phyloP scores from a whole-genome alignment of 2,329 filamentous ascomycete genomes.

The Pyricularia pennisetigena region DNA sequence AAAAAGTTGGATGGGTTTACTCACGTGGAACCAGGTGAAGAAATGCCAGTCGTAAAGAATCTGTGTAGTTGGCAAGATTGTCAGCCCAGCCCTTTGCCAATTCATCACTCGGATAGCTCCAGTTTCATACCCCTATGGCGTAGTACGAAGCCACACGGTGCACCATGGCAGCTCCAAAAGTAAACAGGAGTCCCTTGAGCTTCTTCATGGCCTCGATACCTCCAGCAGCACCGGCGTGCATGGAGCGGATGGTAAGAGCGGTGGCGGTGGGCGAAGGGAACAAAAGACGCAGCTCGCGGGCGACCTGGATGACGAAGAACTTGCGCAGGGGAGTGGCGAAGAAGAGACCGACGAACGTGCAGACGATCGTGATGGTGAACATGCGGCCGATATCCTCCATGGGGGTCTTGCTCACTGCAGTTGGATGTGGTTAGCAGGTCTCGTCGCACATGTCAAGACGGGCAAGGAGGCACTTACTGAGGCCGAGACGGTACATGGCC shows the following conservation, averaged over 20 bases:
- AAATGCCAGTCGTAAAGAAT: conserved; percentile 50
- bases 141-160: conserved; percentile 50
- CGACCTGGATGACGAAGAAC: conserved; percentile 57
- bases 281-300: conserved; percentile 43
- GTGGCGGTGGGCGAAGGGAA: conserved; percentile 52
- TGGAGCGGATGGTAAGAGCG: conserved; percentile 51
- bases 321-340: conserved; percentile 54
- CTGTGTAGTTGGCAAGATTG: no score
- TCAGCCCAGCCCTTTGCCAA: no score
- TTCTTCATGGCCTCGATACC: conserved; percentile 42
- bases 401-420: conserved; percentile 22
- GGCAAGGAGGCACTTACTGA: not conserved
- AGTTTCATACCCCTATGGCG: no score
- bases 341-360: conserved; percentile 55
- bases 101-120: no score
- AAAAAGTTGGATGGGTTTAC: not conserved
- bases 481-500: conserved; percentile 45
- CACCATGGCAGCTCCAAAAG: conserved; percentile 39
- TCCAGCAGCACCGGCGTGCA: conserved; percentile 46
- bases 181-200: conserved; percentile 41
- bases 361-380: conserved; percentile 49
- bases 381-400: conserved; percentile 46
- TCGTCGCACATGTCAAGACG: no score
- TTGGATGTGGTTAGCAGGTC: no score
- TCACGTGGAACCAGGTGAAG: conserved; percentile 37